Conservation (phyloP, 257 asterid genomes). For the Petunia secreta region DNA sequence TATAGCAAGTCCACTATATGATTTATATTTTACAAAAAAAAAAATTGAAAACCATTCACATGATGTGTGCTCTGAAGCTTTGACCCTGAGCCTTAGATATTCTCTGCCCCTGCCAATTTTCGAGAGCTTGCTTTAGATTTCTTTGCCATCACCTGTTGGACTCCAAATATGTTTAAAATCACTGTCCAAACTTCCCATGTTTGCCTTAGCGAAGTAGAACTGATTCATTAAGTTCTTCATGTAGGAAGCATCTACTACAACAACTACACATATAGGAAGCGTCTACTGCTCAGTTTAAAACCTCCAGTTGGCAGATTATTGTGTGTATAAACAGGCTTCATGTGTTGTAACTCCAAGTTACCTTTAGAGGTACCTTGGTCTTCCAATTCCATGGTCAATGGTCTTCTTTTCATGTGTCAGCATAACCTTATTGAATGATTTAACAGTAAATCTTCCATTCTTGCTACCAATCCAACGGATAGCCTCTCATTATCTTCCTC, state of each 20-base stretch:
- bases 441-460: constrained; percentile 15
- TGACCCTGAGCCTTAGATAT: neutral
- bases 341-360: neutral
- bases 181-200: neutral
- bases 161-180: neutral
- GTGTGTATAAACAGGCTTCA: neutral
- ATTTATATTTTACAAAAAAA: neutral
- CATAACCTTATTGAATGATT: neutral
- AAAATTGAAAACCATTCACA: no score
- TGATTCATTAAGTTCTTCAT: neutral
- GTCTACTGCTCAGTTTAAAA: neutral
- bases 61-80: no score
- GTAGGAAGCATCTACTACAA: neutral
- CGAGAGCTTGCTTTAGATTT: neutral
- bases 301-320: neutral
- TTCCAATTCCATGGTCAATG: constrained; percentile 21
- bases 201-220: neutral
- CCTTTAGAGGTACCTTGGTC: neutral
- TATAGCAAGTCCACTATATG: neutral
- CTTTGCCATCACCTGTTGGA: neutral
- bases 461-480: neutral
- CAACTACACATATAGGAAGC: neutral
- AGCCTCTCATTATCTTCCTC: neutral
- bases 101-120: neutral
- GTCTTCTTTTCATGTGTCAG: neutral